Percentiles rank a stretch among this genome's conserved stretches.
Conservation (phyloP, 768 basidiomycete genomes). For the Pseudohyphozyma bogoriensis region DNA sequence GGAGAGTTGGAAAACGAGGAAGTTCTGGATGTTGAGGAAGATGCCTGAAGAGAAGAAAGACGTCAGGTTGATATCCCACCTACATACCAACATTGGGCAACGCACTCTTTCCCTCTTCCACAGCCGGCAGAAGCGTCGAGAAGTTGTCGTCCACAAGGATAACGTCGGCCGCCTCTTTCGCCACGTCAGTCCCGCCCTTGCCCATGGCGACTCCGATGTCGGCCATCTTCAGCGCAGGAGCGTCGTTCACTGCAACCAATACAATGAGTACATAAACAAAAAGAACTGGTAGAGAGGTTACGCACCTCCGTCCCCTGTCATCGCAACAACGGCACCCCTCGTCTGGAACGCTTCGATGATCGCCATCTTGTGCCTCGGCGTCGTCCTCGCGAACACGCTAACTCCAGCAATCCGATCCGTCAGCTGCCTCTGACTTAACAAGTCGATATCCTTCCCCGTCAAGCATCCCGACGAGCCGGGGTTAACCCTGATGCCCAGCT, state of each 20-base stretch:
- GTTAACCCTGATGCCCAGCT: slow-evolving; percentile 56
- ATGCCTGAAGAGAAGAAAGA: slow-evolving; percentile 65
- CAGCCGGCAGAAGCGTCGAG: slow-evolving; percentile 81
- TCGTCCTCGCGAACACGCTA: slow-evolving; percentile 88
- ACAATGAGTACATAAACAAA: neutral
- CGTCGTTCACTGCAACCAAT: slow-evolving; percentile 64
- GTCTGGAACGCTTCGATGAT: slow-evolving; percentile 90
- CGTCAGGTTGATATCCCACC: too few species aligned
- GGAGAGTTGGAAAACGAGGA: slow-evolving; percentile 90
- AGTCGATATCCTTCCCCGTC: slow-evolving; percentile 75
- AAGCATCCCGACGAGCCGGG: slow-evolving; percentile 39
- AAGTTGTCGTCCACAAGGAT: slow-evolving; percentile 98
- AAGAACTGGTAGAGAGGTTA: slow-evolving; percentile 2
- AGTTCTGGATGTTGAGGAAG: slow-evolving; percentile 98
- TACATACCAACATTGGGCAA: too few species aligned
- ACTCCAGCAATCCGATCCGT: slow-evolving; percentile 69
- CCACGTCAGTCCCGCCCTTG: slow-evolving; percentile 94
- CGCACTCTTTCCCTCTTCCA: slow-evolving; percentile 46
- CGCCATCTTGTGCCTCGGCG: slow-evolving; percentile 94
- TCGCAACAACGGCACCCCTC: slow-evolving; percentile 80
- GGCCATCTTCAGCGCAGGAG: slow-evolving; percentile 92
- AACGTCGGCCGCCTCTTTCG: slow-evolving; percentile 94
- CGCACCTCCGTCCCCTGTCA: slow-evolving; percentile 93
- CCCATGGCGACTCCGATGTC: slow-evolving; percentile 98
- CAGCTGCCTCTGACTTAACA: slow-evolving; percentile 68